Percentiles rank a stretch among this genome's conserved stretches.
Evolutionary conservation across 805 yeast species (phyloP).

Genomic region (Phaffomyces opuntiae): DNA sequence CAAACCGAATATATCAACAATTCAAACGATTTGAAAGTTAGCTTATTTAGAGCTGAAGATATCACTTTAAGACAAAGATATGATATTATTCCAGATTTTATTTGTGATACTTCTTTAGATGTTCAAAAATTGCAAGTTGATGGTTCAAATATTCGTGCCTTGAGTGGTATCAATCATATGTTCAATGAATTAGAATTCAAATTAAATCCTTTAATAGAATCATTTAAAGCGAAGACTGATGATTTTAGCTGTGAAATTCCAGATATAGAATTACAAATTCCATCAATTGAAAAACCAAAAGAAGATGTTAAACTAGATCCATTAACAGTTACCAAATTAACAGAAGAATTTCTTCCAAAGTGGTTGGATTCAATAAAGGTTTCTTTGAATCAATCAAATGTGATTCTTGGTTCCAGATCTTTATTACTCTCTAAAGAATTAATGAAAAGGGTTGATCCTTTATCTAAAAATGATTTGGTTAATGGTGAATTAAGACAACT

Average conservation of each 20-base stretch:
- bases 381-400: slow-evolving; percentile 12
- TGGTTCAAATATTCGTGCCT: slow-evolving; percentile 21
- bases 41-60: slow-evolving; percentile 11
- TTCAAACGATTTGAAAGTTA: slow-evolving; percentile 4
- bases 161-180: slow-evolving; percentile 25
- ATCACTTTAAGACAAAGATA: slow-evolving; percentile 9
- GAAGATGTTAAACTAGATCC: slow-evolving; percentile 3
- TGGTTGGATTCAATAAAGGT: slow-evolving; percentile 14
- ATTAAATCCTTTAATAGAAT: slow-evolving; percentile 5
- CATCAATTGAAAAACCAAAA: background rate
- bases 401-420: slow-evolving; percentile 35
- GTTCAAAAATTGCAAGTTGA: slow-evolving; percentile 18
- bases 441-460: slow-evolving; percentile 26
- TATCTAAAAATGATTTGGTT: slow-evolving; percentile 33
- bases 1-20: slow-evolving; percentile 15
- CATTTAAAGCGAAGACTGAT: background rate
- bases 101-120: background rate
- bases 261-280: background rate
- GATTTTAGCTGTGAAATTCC: slow-evolving; percentile 1
- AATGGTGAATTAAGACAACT: slow-evolving; percentile 32
- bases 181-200: slow-evolving; percentile 14
- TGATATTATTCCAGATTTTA: slow-evolving; percentile 12
- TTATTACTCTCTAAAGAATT: slow-evolving; percentile 34
- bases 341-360: slow-evolving; percentile 17
- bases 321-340: background rate